These are phyloP conservation scores for Mycena pura DNA, from an alignment of 768 basidiomycete species.

Conservation along the genomic window DNA sequence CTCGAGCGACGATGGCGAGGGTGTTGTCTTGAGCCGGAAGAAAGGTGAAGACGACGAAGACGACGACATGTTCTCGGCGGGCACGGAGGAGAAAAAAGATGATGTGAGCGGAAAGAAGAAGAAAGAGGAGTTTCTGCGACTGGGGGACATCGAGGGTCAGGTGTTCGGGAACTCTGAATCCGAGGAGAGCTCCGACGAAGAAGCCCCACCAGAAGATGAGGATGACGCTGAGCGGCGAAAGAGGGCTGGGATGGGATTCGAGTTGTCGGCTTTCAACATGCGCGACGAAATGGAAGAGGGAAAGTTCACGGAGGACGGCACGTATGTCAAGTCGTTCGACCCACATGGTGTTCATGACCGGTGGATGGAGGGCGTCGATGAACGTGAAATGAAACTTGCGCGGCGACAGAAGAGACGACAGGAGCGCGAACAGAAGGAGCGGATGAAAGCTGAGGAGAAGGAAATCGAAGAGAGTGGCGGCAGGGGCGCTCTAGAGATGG, in stretches of 20 bases:
- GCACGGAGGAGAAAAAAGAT: slow-evolving; percentile 61
- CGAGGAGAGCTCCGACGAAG: slow-evolving; percentile 51
- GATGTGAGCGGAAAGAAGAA: slow-evolving; percentile 54
- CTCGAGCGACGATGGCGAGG: slow-evolving; percentile 93
- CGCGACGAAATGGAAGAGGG: slow-evolving; percentile 98
- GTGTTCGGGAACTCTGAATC: slow-evolving; percentile 72
- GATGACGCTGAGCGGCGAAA: slow-evolving; percentile 77
- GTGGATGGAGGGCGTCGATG: slow-evolving; percentile 94
- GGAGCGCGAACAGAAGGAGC: slow-evolving; percentile 75
- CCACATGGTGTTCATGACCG: slow-evolving; percentile 91
- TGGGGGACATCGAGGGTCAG: slow-evolving; percentile 97
- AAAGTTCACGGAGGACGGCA: slow-evolving; percentile 94
- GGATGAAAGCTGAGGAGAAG: slow-evolving; percentile 73
- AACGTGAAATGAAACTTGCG: slow-evolving; percentile 85
- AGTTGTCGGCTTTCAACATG: slow-evolving; percentile 98
- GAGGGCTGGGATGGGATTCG: slow-evolving; percentile 92
- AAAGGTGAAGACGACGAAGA: slow-evolving; percentile 65
- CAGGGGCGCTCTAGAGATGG: slow-evolving; percentile 64
- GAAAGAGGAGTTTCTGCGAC: slow-evolving; percentile 77
- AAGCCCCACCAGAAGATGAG: slow-evolving; percentile 77
- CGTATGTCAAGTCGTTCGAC: slow-evolving; percentile 84
- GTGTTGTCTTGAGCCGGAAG: slow-evolving; percentile 86
- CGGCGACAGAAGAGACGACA: slow-evolving; percentile 75
- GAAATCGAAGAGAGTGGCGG: slow-evolving; percentile 75
- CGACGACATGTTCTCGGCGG: slow-evolving; percentile 82